phyloP scores from a whole-genome alignment of 768 basidiomycete genomes.

The Mycena rosella region DNA sequence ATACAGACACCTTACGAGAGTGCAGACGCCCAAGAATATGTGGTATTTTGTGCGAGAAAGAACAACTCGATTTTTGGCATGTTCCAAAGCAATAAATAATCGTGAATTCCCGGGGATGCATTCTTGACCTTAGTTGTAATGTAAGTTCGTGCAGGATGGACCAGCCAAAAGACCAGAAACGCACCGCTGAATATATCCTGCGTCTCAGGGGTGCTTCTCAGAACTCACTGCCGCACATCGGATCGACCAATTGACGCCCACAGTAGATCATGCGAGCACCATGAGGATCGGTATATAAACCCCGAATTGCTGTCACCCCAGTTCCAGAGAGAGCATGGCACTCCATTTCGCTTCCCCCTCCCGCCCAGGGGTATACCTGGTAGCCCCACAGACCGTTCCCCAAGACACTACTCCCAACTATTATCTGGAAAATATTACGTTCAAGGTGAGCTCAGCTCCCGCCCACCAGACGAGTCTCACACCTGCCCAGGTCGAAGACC shows the following conservation, averaged over 20 bases:
- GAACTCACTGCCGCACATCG: not conserved
- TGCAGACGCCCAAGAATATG: not conserved
- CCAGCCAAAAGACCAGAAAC: not conserved
- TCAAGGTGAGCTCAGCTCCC: not conserved
- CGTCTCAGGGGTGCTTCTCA: not conserved
- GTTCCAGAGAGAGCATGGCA: too few relatives aligned
- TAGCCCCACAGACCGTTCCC: too few relatives aligned
- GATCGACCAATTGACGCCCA: constrained; percentile 9
- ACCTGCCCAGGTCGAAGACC: constrained; percentile 51
- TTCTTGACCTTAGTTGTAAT: too few relatives aligned
- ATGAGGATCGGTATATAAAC: not conserved
- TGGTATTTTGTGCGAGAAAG: not conserved
- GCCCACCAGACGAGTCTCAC: not conserved
- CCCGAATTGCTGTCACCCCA: not conserved
- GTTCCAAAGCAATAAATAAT: not conserved
- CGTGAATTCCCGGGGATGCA: too few relatives aligned
- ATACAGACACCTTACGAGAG: too few relatives aligned
- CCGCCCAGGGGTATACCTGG: too few relatives aligned
- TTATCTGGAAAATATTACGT: constrained; percentile 11
- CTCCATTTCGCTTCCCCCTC: too few relatives aligned
- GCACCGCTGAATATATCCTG: not conserved
- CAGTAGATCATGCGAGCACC: not conserved
- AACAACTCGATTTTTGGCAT: too few relatives aligned
- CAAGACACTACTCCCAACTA: not conserved
- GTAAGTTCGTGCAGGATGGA: not conserved